Base-by-base conservation (phyloP, 805 yeast genomes). In the Hanseniaspora thailandica region DNA sequence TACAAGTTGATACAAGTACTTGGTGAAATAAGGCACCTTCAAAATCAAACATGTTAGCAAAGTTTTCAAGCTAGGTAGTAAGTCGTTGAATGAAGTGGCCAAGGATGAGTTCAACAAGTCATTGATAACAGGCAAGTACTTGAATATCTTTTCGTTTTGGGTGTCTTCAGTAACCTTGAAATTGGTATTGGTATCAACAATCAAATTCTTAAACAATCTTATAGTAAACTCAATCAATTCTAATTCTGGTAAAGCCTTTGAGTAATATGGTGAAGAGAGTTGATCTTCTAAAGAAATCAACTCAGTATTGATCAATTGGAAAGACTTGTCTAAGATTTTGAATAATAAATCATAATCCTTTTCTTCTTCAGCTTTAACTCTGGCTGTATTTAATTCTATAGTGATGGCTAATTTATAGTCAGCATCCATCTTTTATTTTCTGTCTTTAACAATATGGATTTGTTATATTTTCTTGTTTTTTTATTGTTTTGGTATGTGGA, bases 321-420 rank as follows among this genome's bases (percentile, higher is more conserved):
- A 50, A 7, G 54, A 50, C 17, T 50, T 50, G n/a, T 50, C 54
- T 15, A 50, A 25, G 20, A 50, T 50, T 15, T 50, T 50, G 34
- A 50, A 50, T 28, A 50, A n/a, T 30, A 51, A 22, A 12, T 45
- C 55, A 51, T 44, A 44, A 22, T 51, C 23, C 31, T 38, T 38
- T 2, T 51, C 45, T 28, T 30, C 20, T 25, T 45, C 47, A 2
- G 54, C 54, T 9, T 50, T 34, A 3, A 50, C 10, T 26, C 39
- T 50, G 2, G 54, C 47, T 13, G 45, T 35, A 30, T 50, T 50
- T 10, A 50, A 33, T 22, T 50, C 54, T 19, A 43, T 35, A 3
- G 47, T 31, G 3, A 50, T 43, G 2, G 35, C 40, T 19, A 41
- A 39, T 26, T 23, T 26, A 17, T 43, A 43, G 8, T 43, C n/a